Evolutionary conservation across 2,329 filamentous ascomycete genomes (phyloP), one percentile per base, ranked within the genome.

Genomic region (Dryadomyces quercivorus): DNA sequence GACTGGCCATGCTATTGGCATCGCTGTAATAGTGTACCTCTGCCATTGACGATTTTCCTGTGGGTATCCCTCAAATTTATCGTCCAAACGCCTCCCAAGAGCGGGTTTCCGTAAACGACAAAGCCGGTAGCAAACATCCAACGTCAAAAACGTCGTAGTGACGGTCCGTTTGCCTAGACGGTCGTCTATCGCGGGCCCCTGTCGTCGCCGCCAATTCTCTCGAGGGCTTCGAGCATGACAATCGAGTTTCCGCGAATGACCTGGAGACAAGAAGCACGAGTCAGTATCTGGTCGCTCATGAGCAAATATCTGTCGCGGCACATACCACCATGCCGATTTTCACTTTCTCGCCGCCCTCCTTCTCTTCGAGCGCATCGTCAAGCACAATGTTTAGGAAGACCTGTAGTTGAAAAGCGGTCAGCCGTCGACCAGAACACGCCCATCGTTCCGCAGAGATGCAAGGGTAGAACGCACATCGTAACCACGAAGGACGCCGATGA

Each of bases 331-430:
- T 95, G 67, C 93, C 93, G 57, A 97, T 78, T 63, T 84, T 81
- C 61, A 87, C 83, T 73, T 95, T 96, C 74, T 95, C 90, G 57
- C 90, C 90, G 58, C 88, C 88, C 20, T 86, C 78, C 71, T 94
- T 95, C 75, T 96, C 91, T 70, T 98, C 93, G 49, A 95, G 83
- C 20, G 93, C 92, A 63, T 98, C 93, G 69, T 98, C 94, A 22
- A 98, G 81, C 46, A 98, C 93, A 66, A 98, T 90, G 73, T 98
- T 98, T 66, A 98, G 76, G 74, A 97, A 98, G 59, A 97, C 91
- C 92, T 96, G 12, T 18, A 20, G 3, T 36, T 6, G 2, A 48
- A 9, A 12, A 26, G 7, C 26, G 8, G 2, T 15, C 10, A 16
- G 21, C 5, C 12, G 3, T 45, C 6, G 36, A 13, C 16, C 22